Conservation (phyloP, 192 early-diverging fungal genomes). For the Borealophlyctis nickersoniae region DNA sequence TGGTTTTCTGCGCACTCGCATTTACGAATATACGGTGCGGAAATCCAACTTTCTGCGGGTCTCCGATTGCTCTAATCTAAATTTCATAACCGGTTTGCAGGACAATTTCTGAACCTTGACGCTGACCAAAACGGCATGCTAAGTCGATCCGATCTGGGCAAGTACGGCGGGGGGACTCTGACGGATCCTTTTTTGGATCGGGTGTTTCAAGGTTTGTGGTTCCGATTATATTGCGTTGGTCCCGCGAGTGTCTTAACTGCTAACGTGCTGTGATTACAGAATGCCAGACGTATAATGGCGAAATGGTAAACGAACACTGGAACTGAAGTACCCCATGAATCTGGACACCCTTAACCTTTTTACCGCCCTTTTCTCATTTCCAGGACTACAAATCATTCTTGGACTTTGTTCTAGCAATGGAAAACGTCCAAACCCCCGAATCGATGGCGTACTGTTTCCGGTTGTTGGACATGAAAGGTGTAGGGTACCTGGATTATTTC, state of each 20-base stretch:
- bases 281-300: conserved; percentile 39
- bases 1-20: conserved; percentile 48
- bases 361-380: not conserved
- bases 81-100: conserved; percentile 5
- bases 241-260: not conserved
- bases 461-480: conserved; percentile 41
- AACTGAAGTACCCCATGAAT: not conserved
- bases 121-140: conserved; percentile 50
- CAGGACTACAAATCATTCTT: conserved; percentile 48
- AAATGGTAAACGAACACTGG: conserved; percentile 28
- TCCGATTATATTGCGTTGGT: not conserved
- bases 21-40: conserved; percentile 40
- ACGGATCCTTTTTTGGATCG: conserved; percentile 49
- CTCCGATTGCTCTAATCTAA: not conserved
- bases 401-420: conserved; percentile 53
- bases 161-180: conserved; percentile 43
- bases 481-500: conserved; percentile 46
- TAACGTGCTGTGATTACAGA: conserved; percentile 9
- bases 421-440: conserved; percentile 47
- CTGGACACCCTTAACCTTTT: too few species aligned
- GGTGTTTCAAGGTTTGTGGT: conserved; percentile 42
- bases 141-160: conserved; percentile 35
- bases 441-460: conserved; percentile 45
- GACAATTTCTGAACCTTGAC: conserved; percentile 50
- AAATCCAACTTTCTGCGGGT: not conserved